Evolutionary conservation across 2,329 filamentous ascomycete species (phyloP).

Genomic region (Pyrenochaeta sp.): DNA sequence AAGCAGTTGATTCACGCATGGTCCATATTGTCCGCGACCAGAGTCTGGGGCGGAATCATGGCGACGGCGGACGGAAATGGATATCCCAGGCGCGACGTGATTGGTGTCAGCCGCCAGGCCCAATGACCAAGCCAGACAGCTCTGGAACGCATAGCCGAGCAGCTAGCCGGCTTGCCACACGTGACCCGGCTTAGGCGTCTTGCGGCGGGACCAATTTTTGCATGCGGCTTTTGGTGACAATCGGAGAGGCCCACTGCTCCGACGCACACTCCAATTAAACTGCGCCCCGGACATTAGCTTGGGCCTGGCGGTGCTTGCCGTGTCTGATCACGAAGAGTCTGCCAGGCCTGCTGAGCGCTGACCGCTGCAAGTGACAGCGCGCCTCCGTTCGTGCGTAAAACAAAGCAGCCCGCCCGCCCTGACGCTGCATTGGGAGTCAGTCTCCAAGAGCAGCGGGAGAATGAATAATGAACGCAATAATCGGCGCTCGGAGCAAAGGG

Average conservation of each 20-base stretch:
- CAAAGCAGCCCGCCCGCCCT: slow-evolving; percentile 1
- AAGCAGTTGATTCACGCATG: slow-evolving; percentile 12
- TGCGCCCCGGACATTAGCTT: slow-evolving; percentile 18
- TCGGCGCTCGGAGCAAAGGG: slow-evolving; percentile 25
- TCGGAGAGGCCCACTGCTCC: slow-evolving; percentile 32
- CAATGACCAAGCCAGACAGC: slow-evolving; percentile 27
- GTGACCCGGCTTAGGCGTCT: slow-evolving; percentile 25
- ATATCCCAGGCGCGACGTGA: slow-evolving; percentile 30
- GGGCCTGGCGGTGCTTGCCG: slow-evolving; percentile 19
- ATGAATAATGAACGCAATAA: too few relatives aligned
- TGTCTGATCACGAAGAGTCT: slow-evolving; percentile 19
- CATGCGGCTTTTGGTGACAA: slow-evolving; percentile 27
- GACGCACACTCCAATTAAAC: slow-evolving; percentile 19
- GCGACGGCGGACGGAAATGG: slow-evolving; percentile 32
- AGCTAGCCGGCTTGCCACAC: slow-evolving; percentile 26
- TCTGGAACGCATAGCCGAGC: slow-evolving; percentile 31
- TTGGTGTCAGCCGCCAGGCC: slow-evolving; percentile 28
- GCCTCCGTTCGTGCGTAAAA: slow-evolving; percentile 5
- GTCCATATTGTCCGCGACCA: slow-evolving; percentile 2
- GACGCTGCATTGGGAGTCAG: neutral
- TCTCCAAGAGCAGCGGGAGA: too few relatives aligned
- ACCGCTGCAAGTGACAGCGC: slow-evolving; percentile 13
- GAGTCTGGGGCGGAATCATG: slow-evolving; percentile 23
- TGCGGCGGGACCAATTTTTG: slow-evolving; percentile 7
- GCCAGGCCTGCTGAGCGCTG: slow-evolving; percentile 10